Conservation (phyloP, 345 rosid genomes). For the Gossypium thurberi region DNA sequence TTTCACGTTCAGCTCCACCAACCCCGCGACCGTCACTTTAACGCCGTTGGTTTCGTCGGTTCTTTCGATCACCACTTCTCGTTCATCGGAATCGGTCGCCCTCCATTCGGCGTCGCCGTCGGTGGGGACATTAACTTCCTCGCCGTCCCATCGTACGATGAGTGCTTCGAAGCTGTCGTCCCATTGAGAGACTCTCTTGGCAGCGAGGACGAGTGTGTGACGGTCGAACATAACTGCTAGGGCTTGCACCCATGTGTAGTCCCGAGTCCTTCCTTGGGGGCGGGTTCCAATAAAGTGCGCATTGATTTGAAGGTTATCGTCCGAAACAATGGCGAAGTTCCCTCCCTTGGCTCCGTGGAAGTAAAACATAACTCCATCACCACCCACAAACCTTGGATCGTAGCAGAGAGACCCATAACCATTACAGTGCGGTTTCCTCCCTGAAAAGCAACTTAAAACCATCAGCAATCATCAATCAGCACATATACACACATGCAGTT, state of each 20-base stretch:
- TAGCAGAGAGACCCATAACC: slow-evolving; percentile 84
- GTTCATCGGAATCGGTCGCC: slow-evolving; percentile 17
- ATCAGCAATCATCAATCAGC: neutral
- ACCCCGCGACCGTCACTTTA: slow-evolving; percentile 43
- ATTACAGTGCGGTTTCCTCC: slow-evolving; percentile 59
- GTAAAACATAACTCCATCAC: slow-evolving; percentile 86
- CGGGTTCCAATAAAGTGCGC: slow-evolving; percentile 85
- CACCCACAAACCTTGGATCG: slow-evolving; percentile 78
- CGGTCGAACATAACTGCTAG: slow-evolving; percentile 58
- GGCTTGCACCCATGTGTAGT: slow-evolving; percentile 92
- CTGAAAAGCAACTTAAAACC: slow-evolving; percentile 24
- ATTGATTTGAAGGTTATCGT: slow-evolving; percentile 67
- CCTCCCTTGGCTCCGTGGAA: slow-evolving; percentile 84
- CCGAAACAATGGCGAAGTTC: slow-evolving; percentile 80
- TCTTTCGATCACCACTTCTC: slow-evolving; percentile 52
- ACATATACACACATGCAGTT: too few species aligned
- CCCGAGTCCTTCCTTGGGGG: slow-evolving; percentile 68
- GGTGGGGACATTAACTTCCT: slow-evolving; percentile 46
- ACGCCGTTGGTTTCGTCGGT: slow-evolving; percentile 52
- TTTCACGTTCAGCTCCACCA: slow-evolving; percentile 48
- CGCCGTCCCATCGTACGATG: slow-evolving; percentile 41
- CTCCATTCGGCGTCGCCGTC: slow-evolving; percentile 74
- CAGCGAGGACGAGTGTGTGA: slow-evolving; percentile 60
- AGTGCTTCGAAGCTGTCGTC: slow-evolving; percentile 53
- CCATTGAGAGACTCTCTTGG: slow-evolving; percentile 51